These are phyloP conservation scores for Chaetothyriales sp. DNA, from an alignment of 2,329 filamentous ascomycete genomes.

Conservation along the genomic window DNA sequence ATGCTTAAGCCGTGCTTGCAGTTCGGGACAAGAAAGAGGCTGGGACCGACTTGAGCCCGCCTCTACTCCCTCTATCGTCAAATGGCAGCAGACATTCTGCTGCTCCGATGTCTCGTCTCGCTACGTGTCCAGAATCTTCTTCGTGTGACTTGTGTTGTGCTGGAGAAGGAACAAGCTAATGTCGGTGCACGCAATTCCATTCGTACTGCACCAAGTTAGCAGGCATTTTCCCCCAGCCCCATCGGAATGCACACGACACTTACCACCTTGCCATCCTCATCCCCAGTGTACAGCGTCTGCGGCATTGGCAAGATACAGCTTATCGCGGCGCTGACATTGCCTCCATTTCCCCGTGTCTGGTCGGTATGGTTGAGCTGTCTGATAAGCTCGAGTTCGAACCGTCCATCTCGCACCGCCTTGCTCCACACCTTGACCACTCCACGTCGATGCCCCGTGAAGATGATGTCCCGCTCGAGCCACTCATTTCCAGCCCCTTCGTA, in stretches of 20 bases:
- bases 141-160: neutral
- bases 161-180: constrained; percentile 19
- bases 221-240: neutral
- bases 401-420: constrained; percentile 34
- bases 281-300: constrained; percentile 77
- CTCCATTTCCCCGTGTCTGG: constrained; percentile 46
- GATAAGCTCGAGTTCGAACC: constrained; percentile 65
- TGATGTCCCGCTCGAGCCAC: constrained; percentile 72
- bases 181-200: constrained; percentile 43
- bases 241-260: constrained; percentile 27
- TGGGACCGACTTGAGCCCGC: neutral
- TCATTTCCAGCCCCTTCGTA: constrained; percentile 86
- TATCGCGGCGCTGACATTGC: constrained; percentile 50
- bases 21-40: neutral
- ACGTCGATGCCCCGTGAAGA: constrained; percentile 77
- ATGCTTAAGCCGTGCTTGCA: neutral
- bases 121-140: constrained; percentile 4
- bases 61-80: no score
- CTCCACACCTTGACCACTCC: constrained; percentile 68
- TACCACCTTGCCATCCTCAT: constrained; percentile 84
- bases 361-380: constrained; percentile 73
- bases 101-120: constrained; percentile 3
- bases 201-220: constrained; percentile 33
- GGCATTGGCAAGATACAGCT: constrained; percentile 77
- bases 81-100: no score